Percentiles rank a stretch among this genome's conserved stretches.
Conservation (phyloP, 2,329 filamentous ascomycete species). For the Ophiostoma sp. region DNA sequence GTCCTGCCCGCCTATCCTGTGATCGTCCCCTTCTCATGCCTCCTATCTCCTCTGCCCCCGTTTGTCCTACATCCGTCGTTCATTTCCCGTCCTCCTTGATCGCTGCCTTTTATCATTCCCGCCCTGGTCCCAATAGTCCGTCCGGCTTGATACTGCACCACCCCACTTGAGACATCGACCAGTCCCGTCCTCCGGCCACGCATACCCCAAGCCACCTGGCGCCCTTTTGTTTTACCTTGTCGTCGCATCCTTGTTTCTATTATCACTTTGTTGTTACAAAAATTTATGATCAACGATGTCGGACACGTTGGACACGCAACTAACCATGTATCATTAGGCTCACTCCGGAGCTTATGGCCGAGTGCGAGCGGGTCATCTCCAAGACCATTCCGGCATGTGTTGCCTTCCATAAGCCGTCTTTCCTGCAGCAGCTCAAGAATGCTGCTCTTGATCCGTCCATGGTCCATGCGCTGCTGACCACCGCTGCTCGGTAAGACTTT, state of each 20-base stretch:
- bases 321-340: slow-evolving; percentile 35
- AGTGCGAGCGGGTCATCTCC: slow-evolving; percentile 56
- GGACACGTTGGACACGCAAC: background rate
- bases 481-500: slow-evolving; percentile 48
- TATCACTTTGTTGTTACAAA: background rate
- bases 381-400: slow-evolving; percentile 58
- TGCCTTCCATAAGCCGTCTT: slow-evolving; percentile 58
- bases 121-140: background rate
- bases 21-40: background rate
- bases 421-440: slow-evolving; percentile 55
- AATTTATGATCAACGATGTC: no score
- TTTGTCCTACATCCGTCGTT: background rate
- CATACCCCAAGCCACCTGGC: background rate
- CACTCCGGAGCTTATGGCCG: slow-evolving; percentile 52
- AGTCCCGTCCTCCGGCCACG: background rate
- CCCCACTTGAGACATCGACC: slow-evolving; percentile 18
- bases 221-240: background rate
- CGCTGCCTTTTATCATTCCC: background rate
- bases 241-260: background rate
- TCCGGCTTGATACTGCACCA: slow-evolving; percentile 1
- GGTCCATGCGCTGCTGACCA: slow-evolving; percentile 53
- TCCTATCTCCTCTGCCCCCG: background rate
- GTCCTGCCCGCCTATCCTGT: background rate
- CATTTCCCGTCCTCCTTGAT: background rate
- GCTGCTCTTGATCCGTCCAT: slow-evolving; percentile 51